These are phyloP conservation scores for Torrubiellomyces zombiae DNA, from an alignment of 2,329 filamentous ascomycete species.

Conservation along the genomic window DNA sequence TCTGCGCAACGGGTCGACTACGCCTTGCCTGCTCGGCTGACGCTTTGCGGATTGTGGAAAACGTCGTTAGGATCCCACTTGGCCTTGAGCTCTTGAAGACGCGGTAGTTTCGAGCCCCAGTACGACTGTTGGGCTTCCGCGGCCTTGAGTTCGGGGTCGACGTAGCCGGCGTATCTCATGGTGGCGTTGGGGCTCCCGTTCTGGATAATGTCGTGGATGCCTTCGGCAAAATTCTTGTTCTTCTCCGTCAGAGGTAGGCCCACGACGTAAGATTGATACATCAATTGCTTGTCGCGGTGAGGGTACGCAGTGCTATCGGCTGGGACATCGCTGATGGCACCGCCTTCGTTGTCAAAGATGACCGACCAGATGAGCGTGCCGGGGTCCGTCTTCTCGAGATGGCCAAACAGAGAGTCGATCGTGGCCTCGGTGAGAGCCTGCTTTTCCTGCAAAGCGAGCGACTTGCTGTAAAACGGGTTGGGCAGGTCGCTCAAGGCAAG, in stretches of 20 bases:
- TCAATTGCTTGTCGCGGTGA: slow-evolving; percentile 47
- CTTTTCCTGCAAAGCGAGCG: slow-evolving; percentile 32
- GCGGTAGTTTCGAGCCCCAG: slow-evolving; percentile 34
- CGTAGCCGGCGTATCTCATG: slow-evolving; percentile 46
- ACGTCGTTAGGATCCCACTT: slow-evolving; percentile 34
- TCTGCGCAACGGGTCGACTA: too few species aligned
- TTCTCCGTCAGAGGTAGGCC: slow-evolving; percentile 27
- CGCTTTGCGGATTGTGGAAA: slow-evolving; percentile 43
- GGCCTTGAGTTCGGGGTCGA: slow-evolving; percentile 33
- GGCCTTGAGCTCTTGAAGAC: slow-evolving; percentile 31
- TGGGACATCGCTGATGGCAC: slow-evolving; percentile 39
- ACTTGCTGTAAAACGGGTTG: slow-evolving; percentile 39
- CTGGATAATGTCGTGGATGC: slow-evolving; percentile 28
- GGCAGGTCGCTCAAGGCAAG: slow-evolving; percentile 30
- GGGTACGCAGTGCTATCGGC: slow-evolving; percentile 41
- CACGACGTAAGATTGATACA: slow-evolving; percentile 44
- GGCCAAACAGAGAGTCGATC: slow-evolving; percentile 34
- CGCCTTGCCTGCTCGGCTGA: too few species aligned
- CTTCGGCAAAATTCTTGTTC: slow-evolving; percentile 32
- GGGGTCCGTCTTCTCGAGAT: slow-evolving; percentile 29
- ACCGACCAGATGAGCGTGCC: slow-evolving; percentile 41
- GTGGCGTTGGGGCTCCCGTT: slow-evolving; percentile 19
- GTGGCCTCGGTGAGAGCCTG: slow-evolving; percentile 27
- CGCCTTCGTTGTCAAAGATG: slow-evolving; percentile 45
- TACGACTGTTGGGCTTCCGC: slow-evolving; percentile 30